These are phyloP conservation scores for Lepraria neglecta DNA, from an alignment of 495 filamentous ascomycete genomes.

Conservation along the genomic window DNA sequence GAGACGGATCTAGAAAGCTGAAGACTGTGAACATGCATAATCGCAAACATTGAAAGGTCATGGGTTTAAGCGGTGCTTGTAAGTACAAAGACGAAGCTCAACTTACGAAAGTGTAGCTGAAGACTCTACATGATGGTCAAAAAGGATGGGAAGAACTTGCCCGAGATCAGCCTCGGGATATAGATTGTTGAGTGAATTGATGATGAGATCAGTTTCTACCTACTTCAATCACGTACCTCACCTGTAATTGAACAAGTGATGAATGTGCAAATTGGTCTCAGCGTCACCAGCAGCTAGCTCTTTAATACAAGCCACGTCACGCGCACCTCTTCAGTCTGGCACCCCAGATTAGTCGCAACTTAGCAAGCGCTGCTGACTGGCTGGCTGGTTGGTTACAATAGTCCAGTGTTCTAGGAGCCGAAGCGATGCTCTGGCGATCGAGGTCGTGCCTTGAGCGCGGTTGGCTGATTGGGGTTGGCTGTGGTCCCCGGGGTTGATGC, in stretches of 20 bases:
- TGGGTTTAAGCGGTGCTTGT: too few relatives aligned
- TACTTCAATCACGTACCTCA: neutral
- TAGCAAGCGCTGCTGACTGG: neutral
- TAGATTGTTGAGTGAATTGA: too few relatives aligned
- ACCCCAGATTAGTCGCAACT: neutral
- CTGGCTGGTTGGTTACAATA: neutral
- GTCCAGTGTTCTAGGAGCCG: neutral
- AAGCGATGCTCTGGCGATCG: too few relatives aligned
- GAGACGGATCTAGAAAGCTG: too few relatives aligned
- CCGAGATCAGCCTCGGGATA: neutral
- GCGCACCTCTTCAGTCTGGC: neutral
- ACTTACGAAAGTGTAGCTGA: too few relatives aligned
- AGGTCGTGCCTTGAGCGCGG: too few relatives aligned
- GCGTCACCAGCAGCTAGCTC: neutral
- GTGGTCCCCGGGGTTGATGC: too few relatives aligned
- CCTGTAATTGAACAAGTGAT: neutral
- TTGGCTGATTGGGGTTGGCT: neutral
- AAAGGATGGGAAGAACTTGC: too few relatives aligned
- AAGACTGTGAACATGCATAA: too few relatives aligned
- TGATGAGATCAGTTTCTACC: neutral
- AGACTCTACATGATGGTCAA: too few relatives aligned
- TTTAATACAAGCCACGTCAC: neutral
- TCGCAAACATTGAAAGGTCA: too few relatives aligned
- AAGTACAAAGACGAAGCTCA: too few relatives aligned
- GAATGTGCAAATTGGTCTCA: neutral